Evolutionary conservation across 2,329 filamentous ascomycete genomes (phyloP).

Genomic region (Alternaria gansuensis): DNA sequence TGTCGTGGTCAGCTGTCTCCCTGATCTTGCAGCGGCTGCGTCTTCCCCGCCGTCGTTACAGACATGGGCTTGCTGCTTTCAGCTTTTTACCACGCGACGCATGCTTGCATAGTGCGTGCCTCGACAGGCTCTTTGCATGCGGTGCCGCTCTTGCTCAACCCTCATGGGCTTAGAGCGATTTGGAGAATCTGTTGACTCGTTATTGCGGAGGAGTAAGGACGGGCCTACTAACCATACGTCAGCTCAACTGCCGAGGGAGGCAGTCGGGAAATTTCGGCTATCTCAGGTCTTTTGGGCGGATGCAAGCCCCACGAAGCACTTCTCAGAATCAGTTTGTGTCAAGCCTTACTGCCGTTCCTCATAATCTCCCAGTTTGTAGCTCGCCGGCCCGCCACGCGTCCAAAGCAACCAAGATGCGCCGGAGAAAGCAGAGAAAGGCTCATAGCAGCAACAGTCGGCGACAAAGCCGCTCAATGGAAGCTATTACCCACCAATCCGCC

Average conservation of each 20-base stretch:
- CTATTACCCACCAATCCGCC: constrained; percentile 10
- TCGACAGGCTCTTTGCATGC: background rate
- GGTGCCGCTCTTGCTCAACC: constrained; percentile 1
- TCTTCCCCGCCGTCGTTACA: constrained; percentile 9
- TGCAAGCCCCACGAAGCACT: constrained; percentile 9
- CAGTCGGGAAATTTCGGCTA: background rate
- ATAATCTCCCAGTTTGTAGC: constrained; percentile 7
- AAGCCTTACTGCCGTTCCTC: background rate
- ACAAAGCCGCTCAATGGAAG: constrained; percentile 3
- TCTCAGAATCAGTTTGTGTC: background rate
- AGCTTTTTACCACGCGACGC: constrained; percentile 8
- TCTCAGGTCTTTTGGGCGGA: constrained; percentile 3
- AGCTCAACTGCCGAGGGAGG: background rate
- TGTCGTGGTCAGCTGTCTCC: constrained; percentile 14
- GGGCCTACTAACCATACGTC: background rate
- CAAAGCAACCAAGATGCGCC: constrained; percentile 5
- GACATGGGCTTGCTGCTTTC: constrained; percentile 1
- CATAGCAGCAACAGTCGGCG: constrained; percentile 3
- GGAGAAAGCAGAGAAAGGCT: constrained; percentile 12
- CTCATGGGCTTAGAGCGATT: background rate
- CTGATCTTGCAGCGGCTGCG: constrained; percentile 9
- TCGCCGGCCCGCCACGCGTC: constrained; percentile 12
- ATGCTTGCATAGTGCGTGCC: constrained; percentile 6
- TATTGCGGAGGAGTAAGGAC: background rate
- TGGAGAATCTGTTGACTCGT: background rate